Conservation (phyloP, 164 flowering plant species). For the Santalum album region DNA sequence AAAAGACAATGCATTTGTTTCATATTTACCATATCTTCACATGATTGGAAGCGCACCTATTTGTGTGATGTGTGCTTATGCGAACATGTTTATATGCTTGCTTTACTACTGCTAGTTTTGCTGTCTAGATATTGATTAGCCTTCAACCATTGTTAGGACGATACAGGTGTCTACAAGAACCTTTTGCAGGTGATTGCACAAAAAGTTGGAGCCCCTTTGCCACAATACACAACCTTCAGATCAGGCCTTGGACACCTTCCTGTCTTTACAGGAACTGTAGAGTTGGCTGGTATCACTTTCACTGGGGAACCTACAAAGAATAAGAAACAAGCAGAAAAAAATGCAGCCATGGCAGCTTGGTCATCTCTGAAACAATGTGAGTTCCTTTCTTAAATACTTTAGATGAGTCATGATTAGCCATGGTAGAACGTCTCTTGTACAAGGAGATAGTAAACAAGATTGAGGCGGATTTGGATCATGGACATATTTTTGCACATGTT, state of each 20-base stretch:
- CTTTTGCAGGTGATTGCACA: slow-evolving; percentile 93
- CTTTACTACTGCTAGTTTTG: not conserved
- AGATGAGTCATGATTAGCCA: too few relatives aligned
- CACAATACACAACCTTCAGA: slow-evolving; percentile 66
- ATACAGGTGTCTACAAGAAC: slow-evolving; percentile 97
- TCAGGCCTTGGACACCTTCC: slow-evolving; percentile 93
- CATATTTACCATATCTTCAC: too few relatives aligned
- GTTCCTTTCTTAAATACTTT: too few relatives aligned
- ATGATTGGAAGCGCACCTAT: too few relatives aligned
- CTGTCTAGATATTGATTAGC: slow-evolving; percentile 6
- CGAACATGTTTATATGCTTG: too few relatives aligned
- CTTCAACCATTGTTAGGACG: slow-evolving; percentile 51
- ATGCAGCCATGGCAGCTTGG: slow-evolving; percentile 99
- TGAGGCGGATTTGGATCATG: too few relatives aligned
- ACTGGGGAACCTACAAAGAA: slow-evolving; percentile 94
- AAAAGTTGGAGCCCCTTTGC: slow-evolving; percentile 93
- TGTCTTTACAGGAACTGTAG: slow-evolving; percentile 82
- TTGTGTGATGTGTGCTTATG: too few relatives aligned
- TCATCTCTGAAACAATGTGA: slow-evolving; percentile 78
- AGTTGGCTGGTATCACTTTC: slow-evolving; percentile 81
- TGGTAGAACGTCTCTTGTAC: too few relatives aligned
- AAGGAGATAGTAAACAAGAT: too few relatives aligned
- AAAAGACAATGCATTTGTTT: too few relatives aligned
- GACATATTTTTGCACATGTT: too few relatives aligned
- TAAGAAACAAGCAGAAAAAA: slow-evolving; percentile 96